phyloP scores from a whole-genome alignment of 2,329 filamentous ascomycete species.

The Beauveria medogensis region DNA sequence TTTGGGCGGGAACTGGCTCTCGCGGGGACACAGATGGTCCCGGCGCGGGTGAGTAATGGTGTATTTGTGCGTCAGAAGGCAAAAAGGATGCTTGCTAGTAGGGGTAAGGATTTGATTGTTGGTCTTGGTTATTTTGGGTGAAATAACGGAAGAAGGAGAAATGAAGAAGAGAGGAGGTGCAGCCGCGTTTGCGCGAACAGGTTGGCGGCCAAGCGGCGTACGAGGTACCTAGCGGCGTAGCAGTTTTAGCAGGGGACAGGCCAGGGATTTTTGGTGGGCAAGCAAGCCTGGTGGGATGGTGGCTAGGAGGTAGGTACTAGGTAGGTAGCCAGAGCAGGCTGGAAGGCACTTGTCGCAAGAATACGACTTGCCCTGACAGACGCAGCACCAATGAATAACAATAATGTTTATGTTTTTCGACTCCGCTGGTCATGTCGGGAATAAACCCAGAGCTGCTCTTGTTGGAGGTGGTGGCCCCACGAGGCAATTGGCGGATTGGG shows the following conservation, averaged over 20 bases:
- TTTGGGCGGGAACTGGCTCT: conserved; percentile 15
- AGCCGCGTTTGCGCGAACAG: background rate
- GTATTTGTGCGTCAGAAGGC: background rate
- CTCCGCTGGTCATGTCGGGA: background rate
- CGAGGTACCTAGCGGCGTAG: too few species aligned
- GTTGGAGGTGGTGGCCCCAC: background rate
- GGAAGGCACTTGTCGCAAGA: background rate
- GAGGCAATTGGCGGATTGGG: background rate
- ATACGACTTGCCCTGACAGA: background rate
- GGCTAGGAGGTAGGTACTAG: background rate
- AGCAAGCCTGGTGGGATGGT: background rate
- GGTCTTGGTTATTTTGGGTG: background rate
- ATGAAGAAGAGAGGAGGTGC: background rate
- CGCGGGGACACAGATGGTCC: conserved; percentile 9
- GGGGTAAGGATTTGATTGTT: conserved; percentile 6
- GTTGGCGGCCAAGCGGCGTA: background rate
- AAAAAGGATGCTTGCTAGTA: conserved; percentile 3
- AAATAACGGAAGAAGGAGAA: background rate
- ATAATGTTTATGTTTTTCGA: background rate
- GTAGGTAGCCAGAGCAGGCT: too few species aligned
- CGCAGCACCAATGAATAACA: background rate
- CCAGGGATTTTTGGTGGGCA: background rate
- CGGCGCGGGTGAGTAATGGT: conserved; percentile 2
- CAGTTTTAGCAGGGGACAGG: background rate
- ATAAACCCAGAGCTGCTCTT: background rate